Conservation (phyloP, 1,284 basidiomycete genomes). For the Sanghuangporus weigelae region DNA sequence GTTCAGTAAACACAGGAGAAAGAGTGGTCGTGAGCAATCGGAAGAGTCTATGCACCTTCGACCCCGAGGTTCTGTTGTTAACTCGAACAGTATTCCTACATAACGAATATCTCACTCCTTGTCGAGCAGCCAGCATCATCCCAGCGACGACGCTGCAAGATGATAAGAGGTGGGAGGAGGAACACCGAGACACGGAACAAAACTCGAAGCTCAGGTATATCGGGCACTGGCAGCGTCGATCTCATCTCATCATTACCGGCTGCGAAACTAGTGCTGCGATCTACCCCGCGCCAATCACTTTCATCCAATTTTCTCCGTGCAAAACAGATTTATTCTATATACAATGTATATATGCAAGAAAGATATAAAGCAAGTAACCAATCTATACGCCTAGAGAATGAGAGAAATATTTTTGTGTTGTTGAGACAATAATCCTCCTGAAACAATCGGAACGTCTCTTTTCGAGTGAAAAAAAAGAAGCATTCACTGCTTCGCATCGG, state of each 20-base stretch:
- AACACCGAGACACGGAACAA: background rate
- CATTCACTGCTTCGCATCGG: slow-evolving; percentile 53
- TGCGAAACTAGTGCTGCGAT: background rate
- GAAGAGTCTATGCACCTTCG: background rate
- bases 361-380: background rate
- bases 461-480: background rate
- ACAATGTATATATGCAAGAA: background rate
- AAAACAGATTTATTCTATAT: background rate
- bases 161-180: background rate
- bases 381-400: background rate
- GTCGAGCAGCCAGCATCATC: background rate
- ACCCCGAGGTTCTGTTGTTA: background rate
- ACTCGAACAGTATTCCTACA: background rate
- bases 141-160: background rate
- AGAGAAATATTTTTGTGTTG: background rate
- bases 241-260: background rate
- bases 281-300: background rate
- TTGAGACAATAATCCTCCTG: background rate
- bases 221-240: background rate
- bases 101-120: background rate
- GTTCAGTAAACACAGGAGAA: background rate
- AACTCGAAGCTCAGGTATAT: background rate
- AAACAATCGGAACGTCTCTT: background rate
- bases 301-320: background rate
- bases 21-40: background rate